Percentiles rank a stretch among this genome's conserved stretches.
These are phyloP conservation scores for Apiosordaria backusii DNA, from an alignment of 495 filamentous ascomycete genomes.

Conservation along the genomic window DNA sequence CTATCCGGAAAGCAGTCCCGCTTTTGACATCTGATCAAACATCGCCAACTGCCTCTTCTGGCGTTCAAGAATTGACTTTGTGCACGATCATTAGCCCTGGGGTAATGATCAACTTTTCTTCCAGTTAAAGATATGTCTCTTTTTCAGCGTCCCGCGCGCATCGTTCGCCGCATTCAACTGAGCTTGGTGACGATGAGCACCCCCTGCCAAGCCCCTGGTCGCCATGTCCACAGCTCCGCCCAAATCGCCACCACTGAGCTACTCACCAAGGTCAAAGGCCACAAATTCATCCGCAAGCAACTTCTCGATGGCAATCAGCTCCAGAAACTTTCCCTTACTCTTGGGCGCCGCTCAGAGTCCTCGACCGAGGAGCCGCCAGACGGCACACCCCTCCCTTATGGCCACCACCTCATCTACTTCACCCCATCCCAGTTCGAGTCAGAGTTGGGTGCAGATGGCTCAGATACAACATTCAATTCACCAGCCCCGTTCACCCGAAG, in stretches of 20 bases:
- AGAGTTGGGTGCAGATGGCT: constrained; percentile 57
- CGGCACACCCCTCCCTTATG: constrained; percentile 50
- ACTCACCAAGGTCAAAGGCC: constrained; percentile 3
- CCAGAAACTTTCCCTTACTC: constrained; percentile 51
- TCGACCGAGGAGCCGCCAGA: constrained; percentile 27
- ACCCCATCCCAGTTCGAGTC: constrained; percentile 50
- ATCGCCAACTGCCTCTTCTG: neutral
- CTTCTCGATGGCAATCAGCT: constrained; percentile 57
- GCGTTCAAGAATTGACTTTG: neutral
- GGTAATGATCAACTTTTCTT: neutral
- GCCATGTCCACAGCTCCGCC: constrained; percentile 3
- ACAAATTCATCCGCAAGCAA: constrained; percentile 40
- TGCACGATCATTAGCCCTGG: neutral
- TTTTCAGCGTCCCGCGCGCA: neutral
- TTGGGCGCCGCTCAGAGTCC: constrained; percentile 41
- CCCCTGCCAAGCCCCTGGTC: neutral
- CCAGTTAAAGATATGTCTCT: neutral
- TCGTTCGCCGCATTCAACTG: neutral
- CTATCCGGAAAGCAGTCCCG: neutral
- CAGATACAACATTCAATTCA: constrained; percentile 58
- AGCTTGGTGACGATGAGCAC: neutral
- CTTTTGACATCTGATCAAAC: neutral
- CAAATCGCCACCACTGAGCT: constrained; percentile 13
- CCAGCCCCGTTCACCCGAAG: constrained; percentile 57
- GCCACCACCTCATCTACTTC: constrained; percentile 61